Percentiles rank a stretch among this genome's conserved stretches.
These are phyloP conservation scores for Alternaria burnsii DNA, from an alignment of 2,329 filamentous ascomycete species.

Conservation along the genomic window DNA sequence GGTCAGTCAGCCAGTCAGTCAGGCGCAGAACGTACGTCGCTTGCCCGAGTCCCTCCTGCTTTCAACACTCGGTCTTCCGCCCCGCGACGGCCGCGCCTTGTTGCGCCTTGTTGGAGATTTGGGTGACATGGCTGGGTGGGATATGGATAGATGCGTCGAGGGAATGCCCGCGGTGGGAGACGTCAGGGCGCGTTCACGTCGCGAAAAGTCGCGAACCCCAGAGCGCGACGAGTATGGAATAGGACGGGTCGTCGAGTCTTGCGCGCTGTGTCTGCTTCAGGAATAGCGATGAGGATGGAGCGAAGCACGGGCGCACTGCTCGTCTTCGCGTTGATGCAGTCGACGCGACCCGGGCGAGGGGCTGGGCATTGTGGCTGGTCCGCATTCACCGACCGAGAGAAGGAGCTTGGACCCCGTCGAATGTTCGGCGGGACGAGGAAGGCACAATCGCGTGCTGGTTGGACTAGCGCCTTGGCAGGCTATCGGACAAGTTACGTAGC, in stretches of 20 bases:
- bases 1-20: neutral
- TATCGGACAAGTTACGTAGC: constrained; percentile 43
- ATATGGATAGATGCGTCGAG: neutral
- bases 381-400: neutral
- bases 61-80: constrained; percentile 30
- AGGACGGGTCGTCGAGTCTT: neutral
- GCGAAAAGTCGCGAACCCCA: constrained; percentile 6
- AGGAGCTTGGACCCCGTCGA: no score
- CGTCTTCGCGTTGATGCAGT: constrained; percentile 13
- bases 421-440: neutral
- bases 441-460: constrained; percentile 5
- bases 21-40: constrained; percentile 25
- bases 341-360: neutral
- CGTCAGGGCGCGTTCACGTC: constrained; percentile 6
- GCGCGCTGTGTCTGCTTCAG: constrained; percentile 1
- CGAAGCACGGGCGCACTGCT: constrained; percentile 20
- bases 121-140: constrained; percentile 21
- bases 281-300: constrained; percentile 16
- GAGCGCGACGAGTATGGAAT: constrained; percentile 19
- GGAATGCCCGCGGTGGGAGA: neutral
- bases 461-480: constrained; percentile 21
- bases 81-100: constrained; percentile 45
- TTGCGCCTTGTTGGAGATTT: constrained; percentile 41
- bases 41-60: constrained; percentile 31
- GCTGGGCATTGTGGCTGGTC: constrained; percentile 38